phyloP scores from a whole-genome alignment of 306 rosid genomes.

The Gastrolobium villosum region DNA sequence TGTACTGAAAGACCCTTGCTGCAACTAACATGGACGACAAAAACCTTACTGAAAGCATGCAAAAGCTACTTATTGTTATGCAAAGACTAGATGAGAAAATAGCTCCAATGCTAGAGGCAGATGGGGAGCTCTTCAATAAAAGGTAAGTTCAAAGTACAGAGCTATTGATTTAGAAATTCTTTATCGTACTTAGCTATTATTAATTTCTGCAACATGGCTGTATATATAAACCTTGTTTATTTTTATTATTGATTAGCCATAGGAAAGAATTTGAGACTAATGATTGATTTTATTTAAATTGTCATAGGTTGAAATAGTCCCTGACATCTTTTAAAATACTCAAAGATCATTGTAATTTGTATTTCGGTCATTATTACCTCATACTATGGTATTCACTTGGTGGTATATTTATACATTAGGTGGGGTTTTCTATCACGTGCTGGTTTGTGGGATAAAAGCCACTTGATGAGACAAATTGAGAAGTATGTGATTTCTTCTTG shows the following conservation, averaged over 20 bases:
- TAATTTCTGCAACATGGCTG: slow-evolving; percentile 8
- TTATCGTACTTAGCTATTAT: neutral
- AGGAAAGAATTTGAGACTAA: neutral
- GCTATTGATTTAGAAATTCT: slow-evolving; percentile 37
- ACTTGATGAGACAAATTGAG: slow-evolving; percentile 89
- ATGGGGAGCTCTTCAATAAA: slow-evolving; percentile 81
- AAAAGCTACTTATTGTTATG: slow-evolving; percentile 83
- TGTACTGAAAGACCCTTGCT: slow-evolving; percentile 71
- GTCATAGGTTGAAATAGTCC: neutral
- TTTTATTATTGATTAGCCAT: slow-evolving; percentile 18
- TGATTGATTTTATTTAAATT: neutral
- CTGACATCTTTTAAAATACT: neutral
- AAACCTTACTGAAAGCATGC: slow-evolving; percentile 79
- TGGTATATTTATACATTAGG: slow-evolving; percentile 56
- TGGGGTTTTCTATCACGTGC: slow-evolving; percentile 93
- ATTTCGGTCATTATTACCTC: neutral
- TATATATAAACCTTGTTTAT: neutral
- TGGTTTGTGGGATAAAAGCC: slow-evolving; percentile 92
- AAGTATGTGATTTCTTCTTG: slow-evolving; percentile 62
- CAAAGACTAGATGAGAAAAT: slow-evolving; percentile 80
- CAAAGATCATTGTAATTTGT: neutral
- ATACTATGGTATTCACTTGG: slow-evolving; percentile 34
- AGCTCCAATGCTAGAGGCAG: slow-evolving; percentile 80
- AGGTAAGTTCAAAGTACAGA: too few species aligned
- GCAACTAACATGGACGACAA: slow-evolving; percentile 77